Conservation (phyloP, 108 stramenopile genomes). For the Cyclotella atomus region DNA sequence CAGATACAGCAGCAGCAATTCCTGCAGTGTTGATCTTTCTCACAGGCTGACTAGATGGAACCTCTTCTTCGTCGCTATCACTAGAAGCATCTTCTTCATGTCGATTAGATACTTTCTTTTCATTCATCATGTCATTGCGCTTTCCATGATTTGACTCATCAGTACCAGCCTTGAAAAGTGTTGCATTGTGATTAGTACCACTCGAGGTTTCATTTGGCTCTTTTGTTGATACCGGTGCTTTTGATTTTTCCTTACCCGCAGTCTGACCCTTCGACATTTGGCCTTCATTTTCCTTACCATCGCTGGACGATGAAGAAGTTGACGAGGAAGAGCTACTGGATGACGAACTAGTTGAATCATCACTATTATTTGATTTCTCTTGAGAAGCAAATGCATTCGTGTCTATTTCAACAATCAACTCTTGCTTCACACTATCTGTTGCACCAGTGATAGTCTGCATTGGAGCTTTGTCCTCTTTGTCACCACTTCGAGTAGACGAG, state of each 20-base stretch:
- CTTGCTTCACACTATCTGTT: background rate
- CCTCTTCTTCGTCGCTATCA: conserved; percentile 1
- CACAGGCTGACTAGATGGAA: background rate
- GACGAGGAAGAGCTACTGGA: background rate
- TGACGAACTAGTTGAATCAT: background rate
- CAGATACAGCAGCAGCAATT: background rate
- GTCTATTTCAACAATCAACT: background rate
- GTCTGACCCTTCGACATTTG: background rate
- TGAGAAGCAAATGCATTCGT: background rate
- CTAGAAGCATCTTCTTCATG: no score
- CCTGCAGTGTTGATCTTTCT: background rate
- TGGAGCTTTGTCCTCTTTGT: background rate
- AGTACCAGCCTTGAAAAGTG: no score
- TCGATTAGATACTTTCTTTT: no score
- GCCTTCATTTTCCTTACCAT: background rate
- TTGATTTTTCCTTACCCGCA: background rate
- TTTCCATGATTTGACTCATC: no score
- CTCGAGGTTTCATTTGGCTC: no score
- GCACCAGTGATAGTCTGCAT: background rate
- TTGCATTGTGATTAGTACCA: no score
- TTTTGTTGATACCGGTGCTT: no score
- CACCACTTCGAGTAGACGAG: background rate
- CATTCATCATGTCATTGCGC: no score
- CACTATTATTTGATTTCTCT: background rate
- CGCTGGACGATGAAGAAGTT: background rate